Base-by-base conservation (phyloP, 164 flowering plant species). In the Aristolochia contorta region DNA sequence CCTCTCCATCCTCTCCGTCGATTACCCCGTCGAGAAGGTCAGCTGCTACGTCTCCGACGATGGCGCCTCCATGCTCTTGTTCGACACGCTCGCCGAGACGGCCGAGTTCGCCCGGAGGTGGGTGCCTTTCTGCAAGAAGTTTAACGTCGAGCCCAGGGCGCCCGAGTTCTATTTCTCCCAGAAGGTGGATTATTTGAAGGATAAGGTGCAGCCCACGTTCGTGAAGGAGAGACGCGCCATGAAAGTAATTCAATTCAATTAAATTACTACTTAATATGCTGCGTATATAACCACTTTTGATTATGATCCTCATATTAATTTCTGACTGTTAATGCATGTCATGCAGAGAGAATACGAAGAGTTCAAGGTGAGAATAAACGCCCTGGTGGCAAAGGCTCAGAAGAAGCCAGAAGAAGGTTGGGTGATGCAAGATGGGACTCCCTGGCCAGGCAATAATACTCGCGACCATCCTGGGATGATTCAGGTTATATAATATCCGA, bases 81-180 rank as follows among this genome's bases (percentile, higher is more conserved):
- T 83, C 47, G 84, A 83, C 57, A 32, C 84, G 21, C 49, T 80
- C 21, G 33, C 87, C 0, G 87, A 83, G 68, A 83, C 84, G 0
- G 79, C 84, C 0, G 84, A 83, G 63, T 80, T 83, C 32, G 83
- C 84, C 4, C 72, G 87, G 68, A 69, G 80, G 47, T 83, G 87
- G 98, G 93, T 89, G 10, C 98, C 96, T 0, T 87, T 89, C 57
- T 89, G 96, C 74, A 87, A 87, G 82, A 78, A 75, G 64, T 71
- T 71, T 43, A 65, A 60, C 65, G 61, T 82, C 23, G 87, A 82
- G 67, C 87, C 87, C 0, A 59, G 84, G 63, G 78, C 84, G 16
- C 87, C 87, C 0, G 87, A 82, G 71, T 82, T 70, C 22, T 82
- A 82, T 64, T 82, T 82, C 64, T 64, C 74, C 0, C 81, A 80